Conservation (phyloP, 78 protist species). For the Tieghemostelium lacteum region DNA sequence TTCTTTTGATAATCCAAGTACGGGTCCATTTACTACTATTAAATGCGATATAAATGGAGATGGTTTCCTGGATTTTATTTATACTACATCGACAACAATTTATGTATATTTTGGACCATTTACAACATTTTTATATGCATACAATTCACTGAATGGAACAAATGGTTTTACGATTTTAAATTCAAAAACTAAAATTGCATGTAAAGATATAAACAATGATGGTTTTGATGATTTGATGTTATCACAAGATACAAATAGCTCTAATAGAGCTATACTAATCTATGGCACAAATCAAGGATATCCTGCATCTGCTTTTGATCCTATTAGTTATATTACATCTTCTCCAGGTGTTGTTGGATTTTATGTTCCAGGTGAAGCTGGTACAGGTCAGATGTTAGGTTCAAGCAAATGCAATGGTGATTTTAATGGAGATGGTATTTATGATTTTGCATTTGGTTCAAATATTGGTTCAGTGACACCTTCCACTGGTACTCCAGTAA, state of each 20-base stretch:
- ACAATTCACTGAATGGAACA: not conserved
- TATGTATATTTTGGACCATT: conserved; percentile 20
- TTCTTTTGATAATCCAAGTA: too few relatives aligned
- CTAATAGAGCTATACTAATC: not conserved
- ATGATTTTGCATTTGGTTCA: not conserved
- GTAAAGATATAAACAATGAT: conserved; percentile 20
- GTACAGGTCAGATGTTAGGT: not conserved
- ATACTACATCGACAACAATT: not conserved
- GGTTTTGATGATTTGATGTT: conserved; percentile 1
- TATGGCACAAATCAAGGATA: conserved; percentile 23
- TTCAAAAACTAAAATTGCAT: not conserved
- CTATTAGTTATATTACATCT: not conserved
- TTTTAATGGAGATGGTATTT: conserved; percentile 7
- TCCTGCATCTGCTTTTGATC: too few relatives aligned
- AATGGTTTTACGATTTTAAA: not conserved
- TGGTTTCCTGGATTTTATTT: not conserved
- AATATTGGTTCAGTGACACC: not conserved
- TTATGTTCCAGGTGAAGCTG: not conserved
- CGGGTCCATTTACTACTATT: too few relatives aligned
- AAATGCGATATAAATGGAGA: conserved; percentile 12
- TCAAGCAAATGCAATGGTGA: not conserved
- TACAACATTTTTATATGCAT: not conserved
- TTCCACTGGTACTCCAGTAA: not conserved
- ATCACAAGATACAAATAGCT: too few relatives aligned
- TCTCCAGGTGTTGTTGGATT: not conserved